These are phyloP conservation scores for Fraxinus quadrangulata DNA, from an alignment of 257 asterid species.

Conservation along the genomic window DNA sequence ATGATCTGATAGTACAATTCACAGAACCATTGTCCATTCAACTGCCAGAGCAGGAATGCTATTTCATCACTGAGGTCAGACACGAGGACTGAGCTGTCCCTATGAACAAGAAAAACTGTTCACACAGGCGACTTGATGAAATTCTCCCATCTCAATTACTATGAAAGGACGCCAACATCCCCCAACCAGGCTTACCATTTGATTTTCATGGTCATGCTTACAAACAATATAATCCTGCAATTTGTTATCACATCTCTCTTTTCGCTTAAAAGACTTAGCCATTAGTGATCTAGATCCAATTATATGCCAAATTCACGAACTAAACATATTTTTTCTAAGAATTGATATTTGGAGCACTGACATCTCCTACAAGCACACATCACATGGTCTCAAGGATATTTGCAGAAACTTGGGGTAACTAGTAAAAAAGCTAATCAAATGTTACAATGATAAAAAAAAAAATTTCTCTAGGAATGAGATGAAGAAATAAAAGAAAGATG, in stretches of 20 bases:
- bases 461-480: not conserved
- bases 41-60: not conserved
- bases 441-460: not conserved
- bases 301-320: not conserved
- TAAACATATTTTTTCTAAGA: not conserved
- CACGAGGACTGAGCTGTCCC: not conserved
- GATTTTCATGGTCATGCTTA: not conserved
- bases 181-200: not conserved
- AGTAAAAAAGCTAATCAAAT: not conserved
- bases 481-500: not conserved
- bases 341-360: not conserved
- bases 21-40: not conserved
- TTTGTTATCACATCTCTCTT: not conserved
- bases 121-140: not conserved
- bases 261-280: not conserved
- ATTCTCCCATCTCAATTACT: not conserved
- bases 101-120: not conserved
- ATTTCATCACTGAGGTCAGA: not conserved
- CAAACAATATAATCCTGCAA: not conserved
- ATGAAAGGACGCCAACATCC: not conserved
- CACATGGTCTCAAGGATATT: not conserved
- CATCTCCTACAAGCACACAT: slow-evolving; percentile 6
- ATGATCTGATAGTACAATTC: not conserved
- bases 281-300: not conserved
- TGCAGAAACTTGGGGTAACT: not conserved